A percentile compares a stretch with the other conserved stretches of the same genome.
phyloP scores from a whole-genome alignment of 1,139 yeast genomes.

The Suhomyces wounanorum region DNA sequence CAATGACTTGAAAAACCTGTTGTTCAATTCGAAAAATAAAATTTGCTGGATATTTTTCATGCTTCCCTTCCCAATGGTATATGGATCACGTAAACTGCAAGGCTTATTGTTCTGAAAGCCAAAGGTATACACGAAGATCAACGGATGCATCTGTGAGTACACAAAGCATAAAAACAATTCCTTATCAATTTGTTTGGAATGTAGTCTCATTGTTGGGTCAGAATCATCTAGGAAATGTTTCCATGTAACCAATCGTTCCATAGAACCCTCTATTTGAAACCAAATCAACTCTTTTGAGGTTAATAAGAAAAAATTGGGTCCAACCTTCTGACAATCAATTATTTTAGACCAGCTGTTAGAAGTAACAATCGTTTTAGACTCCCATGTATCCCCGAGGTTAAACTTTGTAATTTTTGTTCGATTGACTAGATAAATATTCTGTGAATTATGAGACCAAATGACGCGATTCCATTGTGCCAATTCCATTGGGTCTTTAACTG shows the following conservation, averaged over 20 bases:
- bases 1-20: background rate
- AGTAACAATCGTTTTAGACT: slow-evolving; percentile 39
- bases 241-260: slow-evolving; percentile 60
- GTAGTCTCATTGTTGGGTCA: slow-evolving; percentile 58
- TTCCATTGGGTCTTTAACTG: slow-evolving; percentile 48
- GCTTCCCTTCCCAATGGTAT: slow-evolving; percentile 19
- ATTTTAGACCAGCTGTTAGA: slow-evolving; percentile 61
- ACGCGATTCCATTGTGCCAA: slow-evolving; percentile 58
- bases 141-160: slow-evolving; percentile 44
- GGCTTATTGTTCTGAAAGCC: slow-evolving; percentile 42
- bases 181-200: slow-evolving; percentile 24
- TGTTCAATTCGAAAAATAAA: slow-evolving; percentile 16
- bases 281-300: slow-evolving; percentile 66
- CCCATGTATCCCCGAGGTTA: slow-evolving; percentile 22
- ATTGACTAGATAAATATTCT: slow-evolving; percentile 41
- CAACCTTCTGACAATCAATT: slow-evolving; percentile 42
- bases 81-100: slow-evolving; percentile 43
- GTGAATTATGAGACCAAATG: slow-evolving; percentile 42
- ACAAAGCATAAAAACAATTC: slow-evolving; percentile 35
- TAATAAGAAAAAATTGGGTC: slow-evolving; percentile 42
- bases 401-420: slow-evolving; percentile 46
- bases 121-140: slow-evolving; percentile 47
- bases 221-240: slow-evolving; percentile 59
- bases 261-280: slow-evolving; percentile 30
- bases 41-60: slow-evolving; percentile 20